Evolutionary conservation across 2,329 filamentous ascomycete genomes (phyloP).

Genomic region (Trichophyton rubrum): DNA sequence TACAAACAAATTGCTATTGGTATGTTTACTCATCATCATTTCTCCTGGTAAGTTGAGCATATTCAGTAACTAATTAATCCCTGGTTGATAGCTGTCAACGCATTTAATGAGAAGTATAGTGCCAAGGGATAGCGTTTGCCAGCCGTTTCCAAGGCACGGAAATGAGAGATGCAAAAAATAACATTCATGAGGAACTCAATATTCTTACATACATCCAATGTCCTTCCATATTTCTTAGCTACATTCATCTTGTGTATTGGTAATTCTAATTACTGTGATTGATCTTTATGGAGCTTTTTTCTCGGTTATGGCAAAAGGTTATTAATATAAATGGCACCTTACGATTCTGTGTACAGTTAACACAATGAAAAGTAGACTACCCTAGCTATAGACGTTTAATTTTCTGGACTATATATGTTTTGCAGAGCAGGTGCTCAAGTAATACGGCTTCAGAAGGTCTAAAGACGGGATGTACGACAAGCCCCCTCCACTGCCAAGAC

Average conservation of each 20-base stretch:
- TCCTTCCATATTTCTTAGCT: background rate
- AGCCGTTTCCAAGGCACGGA: background rate
- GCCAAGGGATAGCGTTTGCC: conserved; percentile 38
- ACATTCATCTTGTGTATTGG: background rate
- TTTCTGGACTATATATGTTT: background rate
- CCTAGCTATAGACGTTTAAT: background rate
- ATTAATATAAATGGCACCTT: background rate
- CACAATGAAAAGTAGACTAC: background rate
- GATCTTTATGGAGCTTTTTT: background rate
- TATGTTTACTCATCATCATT: conserved; percentile 19
- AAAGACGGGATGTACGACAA: background rate
- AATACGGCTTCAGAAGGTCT: background rate
- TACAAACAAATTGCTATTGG: conserved; percentile 52
- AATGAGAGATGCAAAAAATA: background rate
- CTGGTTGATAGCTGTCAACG: conserved; percentile 42
- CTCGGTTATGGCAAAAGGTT: background rate
- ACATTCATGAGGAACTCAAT: background rate
- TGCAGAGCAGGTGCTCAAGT: background rate
- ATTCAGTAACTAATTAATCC: background rate
- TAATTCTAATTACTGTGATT: background rate
- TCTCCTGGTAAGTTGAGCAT: background rate
- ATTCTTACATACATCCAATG: background rate
- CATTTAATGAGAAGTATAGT: conserved; percentile 56
- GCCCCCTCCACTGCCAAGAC: background rate
- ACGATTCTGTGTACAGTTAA: background rate